Evolutionary conservation across 2,329 filamentous ascomycete genomes (phyloP).

Genomic region (Elsinoe fawcettii): DNA sequence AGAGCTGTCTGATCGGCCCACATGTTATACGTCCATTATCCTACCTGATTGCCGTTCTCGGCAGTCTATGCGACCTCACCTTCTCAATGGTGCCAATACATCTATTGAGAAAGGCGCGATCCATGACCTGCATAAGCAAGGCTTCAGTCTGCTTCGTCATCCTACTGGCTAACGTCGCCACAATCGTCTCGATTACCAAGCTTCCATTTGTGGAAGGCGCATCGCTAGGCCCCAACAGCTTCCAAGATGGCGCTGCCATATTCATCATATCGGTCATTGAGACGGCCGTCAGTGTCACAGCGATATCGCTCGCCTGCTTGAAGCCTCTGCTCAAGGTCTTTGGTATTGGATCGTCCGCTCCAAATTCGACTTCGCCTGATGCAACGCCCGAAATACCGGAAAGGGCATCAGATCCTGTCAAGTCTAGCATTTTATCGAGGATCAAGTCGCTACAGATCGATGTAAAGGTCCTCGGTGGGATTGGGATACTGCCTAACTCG

Average conservation of each 20-base stretch:
- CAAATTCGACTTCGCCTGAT: not conserved
- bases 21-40: not conserved
- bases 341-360: not conserved
- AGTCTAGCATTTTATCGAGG: not conserved
- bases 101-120: not conserved
- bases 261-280: constrained; percentile 6
- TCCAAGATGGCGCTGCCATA: not conserved
- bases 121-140: constrained; percentile 1
- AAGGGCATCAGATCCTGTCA: not conserved
- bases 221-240: not conserved
- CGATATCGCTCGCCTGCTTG: constrained; percentile 1
- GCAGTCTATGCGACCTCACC: constrained; percentile 4
- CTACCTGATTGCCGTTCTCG: constrained; percentile 1
- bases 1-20: not conserved
- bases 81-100: constrained; percentile 2
- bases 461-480: not conserved
- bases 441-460: constrained; percentile 10
- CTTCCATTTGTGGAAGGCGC: not conserved
- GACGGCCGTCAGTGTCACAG: constrained; percentile 2
- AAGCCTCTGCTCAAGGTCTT: not conserved
- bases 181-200: not conserved
- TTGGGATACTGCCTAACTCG: constrained; percentile 4
- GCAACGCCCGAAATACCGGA: not conserved
- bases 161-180: not conserved
- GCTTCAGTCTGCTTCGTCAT: not conserved